These are phyloP conservation scores for Pistacia integerrima DNA, from an alignment of 345 rosid genomes.

Conservation along the genomic window DNA sequence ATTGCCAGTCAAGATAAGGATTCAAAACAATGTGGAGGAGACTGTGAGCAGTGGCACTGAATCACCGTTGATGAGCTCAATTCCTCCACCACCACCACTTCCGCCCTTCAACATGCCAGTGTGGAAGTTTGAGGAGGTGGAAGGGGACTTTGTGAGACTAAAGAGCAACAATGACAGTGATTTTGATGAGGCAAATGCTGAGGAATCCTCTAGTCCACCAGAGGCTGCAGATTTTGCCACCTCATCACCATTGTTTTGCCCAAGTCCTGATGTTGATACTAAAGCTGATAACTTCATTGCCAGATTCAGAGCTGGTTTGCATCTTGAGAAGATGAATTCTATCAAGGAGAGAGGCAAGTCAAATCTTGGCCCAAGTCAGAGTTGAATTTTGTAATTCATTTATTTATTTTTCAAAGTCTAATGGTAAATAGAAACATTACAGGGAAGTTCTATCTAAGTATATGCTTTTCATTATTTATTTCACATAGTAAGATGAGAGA, in stretches of 20 bases:
- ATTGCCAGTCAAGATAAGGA: slow-evolving; percentile 35
- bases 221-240: slow-evolving; percentile 12
- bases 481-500: neutral
- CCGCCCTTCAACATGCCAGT: slow-evolving; percentile 75
- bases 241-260: slow-evolving; percentile 46
- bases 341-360: slow-evolving; percentile 40
- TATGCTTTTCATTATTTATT: neutral
- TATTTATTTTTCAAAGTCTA: neutral
- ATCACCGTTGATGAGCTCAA: slow-evolving; percentile 52
- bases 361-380: slow-evolving; percentile 43
- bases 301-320: slow-evolving; percentile 75
- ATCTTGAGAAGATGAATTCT: slow-evolving; percentile 73
- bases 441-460: neutral
- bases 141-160: slow-evolving; percentile 73
- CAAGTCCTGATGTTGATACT: slow-evolving; percentile 86
- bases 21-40: slow-evolving; percentile 26
- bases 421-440: neutral
- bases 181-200: slow-evolving; percentile 11
- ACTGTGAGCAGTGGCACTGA: slow-evolving; percentile 40
- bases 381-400: neutral
- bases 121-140: slow-evolving; percentile 57
- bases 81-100: slow-evolving; percentile 82
- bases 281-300: slow-evolving; percentile 88
- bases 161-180: slow-evolving; percentile 52
- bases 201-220: slow-evolving; percentile 38